Evolutionary conservation across 75 land plant genomes (phyloP), one percentile per base, ranked within the genome.

Genomic region (Cunninghamia lanceolata): DNA sequence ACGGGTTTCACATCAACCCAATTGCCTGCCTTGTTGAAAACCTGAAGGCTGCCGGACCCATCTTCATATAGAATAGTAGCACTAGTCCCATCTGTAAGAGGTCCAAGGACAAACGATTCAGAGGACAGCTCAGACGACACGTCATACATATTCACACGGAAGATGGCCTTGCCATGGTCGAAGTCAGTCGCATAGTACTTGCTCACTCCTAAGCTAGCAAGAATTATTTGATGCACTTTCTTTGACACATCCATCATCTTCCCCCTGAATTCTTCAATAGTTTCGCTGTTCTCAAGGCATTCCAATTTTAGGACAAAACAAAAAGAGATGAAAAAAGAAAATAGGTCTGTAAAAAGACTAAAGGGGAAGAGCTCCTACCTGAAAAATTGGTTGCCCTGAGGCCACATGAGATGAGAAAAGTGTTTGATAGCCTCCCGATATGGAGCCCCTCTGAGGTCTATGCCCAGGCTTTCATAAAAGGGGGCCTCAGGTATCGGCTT

Each of bases 321-420:
- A n/a, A n/a, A n/a, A n/a, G n/a, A n/a, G n/a, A n/a, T n/a, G n/a
- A n/a, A n/a, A n/a, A n/a, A n/a, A n/a, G n/a, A n/a, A n/a, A n/a
- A n/a, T n/a, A n/a, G n/a, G n/a, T n/a, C n/a, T n/a, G n/a, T n/a
- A n/a, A n/a, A n/a, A n/a, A n/a, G n/a, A n/a, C n/a, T n/a, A n/a
- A n/a, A n/a, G n/a, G n/a, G n/a, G n/a, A n/a, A n/a, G 34, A 78
- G 1, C 9, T 19, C 52, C 36, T 87, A 89, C 92, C 88, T 84
- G 63, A 91, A 91, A 13, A 34, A 1, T 8, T 52, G 71, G 73
- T 91, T 91, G 34, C 92, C 90, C 6, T 83, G 47, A 5, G 90
- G 90, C 92, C 92, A 91, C 90, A 91, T 79, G 87, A 89, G 68
- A 14, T 85, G 19, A 40, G 84, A 59, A 78, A 91, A 89, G 42